Percentiles rank a stretch among this genome's conserved stretches.
Conservation (phyloP, 768 basidiomycete genomes). For the Rhodosporidiobolus sp. region DNA sequence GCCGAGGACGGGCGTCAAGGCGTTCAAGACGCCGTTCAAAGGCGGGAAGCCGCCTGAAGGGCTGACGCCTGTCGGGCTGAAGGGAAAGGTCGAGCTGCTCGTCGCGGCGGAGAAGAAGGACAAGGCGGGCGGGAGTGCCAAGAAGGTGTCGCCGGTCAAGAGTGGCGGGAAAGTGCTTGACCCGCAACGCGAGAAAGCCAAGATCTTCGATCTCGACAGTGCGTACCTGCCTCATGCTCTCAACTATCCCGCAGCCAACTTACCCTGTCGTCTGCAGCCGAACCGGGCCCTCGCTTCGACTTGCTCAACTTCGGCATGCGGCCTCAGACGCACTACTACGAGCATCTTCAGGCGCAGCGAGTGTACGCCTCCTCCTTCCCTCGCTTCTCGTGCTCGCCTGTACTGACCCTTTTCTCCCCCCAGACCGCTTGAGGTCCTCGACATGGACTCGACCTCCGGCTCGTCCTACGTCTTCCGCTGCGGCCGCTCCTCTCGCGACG, state of each 20-base stretch:
- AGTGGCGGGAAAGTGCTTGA: not conserved
- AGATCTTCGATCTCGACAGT: slow-evolving; percentile 40
- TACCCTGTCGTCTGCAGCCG: not conserved
- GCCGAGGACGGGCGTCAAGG: slow-evolving; percentile 6
- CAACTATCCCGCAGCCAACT: not conserved
- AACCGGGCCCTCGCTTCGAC: not conserved
- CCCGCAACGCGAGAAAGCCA: not conserved
- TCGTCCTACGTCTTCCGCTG: slow-evolving; percentile 16
- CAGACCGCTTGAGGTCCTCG: slow-evolving; percentile 39
- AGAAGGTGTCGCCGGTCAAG: not conserved
- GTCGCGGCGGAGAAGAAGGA: not conserved
- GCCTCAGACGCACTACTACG: slow-evolving; percentile 35
- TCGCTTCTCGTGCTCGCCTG: too few relatives aligned
- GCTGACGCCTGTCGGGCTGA: slow-evolving; percentile 31
- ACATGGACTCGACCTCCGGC: slow-evolving; percentile 27
- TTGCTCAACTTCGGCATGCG: slow-evolving; percentile 30
- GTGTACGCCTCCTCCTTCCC: slow-evolving; percentile 17
- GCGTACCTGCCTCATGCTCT: not conserved
- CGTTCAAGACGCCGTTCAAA: slow-evolving; percentile 43
- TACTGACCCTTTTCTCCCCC: not conserved
- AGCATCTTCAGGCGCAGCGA: slow-evolving; percentile 7
- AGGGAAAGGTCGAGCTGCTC: not conserved
- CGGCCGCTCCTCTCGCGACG: slow-evolving; percentile 38
- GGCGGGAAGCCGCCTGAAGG: slow-evolving; percentile 36
- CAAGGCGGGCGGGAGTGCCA: not conserved